Evolutionary conservation across 192 early-diverging fungal species (phyloP).

Genomic region (Coemansia sp.): DNA sequence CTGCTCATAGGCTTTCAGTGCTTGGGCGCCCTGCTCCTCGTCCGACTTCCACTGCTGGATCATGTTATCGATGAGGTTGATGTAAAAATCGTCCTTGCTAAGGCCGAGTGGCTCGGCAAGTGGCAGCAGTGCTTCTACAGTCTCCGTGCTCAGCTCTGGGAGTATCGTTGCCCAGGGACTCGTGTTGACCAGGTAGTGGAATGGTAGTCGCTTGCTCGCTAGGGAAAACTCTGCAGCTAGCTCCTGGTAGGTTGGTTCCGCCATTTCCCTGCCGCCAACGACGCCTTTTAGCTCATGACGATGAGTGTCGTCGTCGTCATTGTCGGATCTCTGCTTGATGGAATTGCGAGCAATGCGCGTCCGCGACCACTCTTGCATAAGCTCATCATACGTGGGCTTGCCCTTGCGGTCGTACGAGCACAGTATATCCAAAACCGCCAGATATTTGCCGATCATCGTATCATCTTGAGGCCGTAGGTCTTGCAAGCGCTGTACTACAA

Average conservation of each 20-base stretch:
- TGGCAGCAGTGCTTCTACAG: slow-evolving; percentile 57
- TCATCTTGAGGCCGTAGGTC: slow-evolving; percentile 51
- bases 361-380: slow-evolving; percentile 36
- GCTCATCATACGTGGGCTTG: slow-evolving; percentile 53
- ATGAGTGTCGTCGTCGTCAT: neutral
- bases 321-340: slow-evolving; percentile 2
- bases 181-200: slow-evolving; percentile 56
- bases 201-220: slow-evolving; percentile 58
- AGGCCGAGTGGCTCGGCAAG: slow-evolving; percentile 57
- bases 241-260: slow-evolving; percentile 4
- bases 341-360: slow-evolving; percentile 15
- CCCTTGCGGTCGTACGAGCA: slow-evolving; percentile 53
- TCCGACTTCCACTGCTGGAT: slow-evolving; percentile 34
- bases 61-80: slow-evolving; percentile 59
- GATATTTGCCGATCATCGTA: slow-evolving; percentile 28
- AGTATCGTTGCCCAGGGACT: slow-evolving; percentile 54
- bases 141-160: slow-evolving; percentile 55
- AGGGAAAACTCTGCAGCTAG: slow-evolving; percentile 33
- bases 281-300: neutral
- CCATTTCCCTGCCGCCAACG: neutral
- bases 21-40: neutral
- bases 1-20: slow-evolving; percentile 12
- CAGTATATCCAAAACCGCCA: slow-evolving; percentile 57
- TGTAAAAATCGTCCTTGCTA: slow-evolving; percentile 62
- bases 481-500: slow-evolving; percentile 58